These are phyloP conservation scores for Musa acuminata DNA, from an alignment of 176 grass and related monocot species.

Conservation along the genomic window DNA sequence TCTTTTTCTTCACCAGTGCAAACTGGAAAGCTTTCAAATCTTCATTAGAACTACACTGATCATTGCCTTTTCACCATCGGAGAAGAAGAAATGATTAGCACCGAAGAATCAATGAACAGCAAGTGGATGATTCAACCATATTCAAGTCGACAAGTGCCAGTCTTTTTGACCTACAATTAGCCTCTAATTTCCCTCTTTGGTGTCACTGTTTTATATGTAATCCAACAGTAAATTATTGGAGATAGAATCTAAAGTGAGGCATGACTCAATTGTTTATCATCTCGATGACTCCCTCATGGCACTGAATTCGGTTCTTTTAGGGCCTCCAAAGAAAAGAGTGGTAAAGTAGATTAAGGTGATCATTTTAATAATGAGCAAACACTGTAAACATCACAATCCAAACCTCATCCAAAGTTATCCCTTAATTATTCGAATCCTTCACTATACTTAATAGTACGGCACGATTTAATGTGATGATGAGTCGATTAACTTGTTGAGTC, in stretches of 20 bases:
- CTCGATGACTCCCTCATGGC: not conserved
- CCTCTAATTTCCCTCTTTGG: not conserved
- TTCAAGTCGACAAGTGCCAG: not conserved
- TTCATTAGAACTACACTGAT: no score
- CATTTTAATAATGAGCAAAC: not conserved
- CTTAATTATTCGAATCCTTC: no score
- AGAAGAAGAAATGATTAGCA: not conserved
- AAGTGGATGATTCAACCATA: not conserved
- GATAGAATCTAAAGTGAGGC: not conserved
- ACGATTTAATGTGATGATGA: no score
- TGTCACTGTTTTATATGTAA: not conserved
- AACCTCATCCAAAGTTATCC: slow-evolving; percentile 1
- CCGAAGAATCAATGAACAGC: not conserved
- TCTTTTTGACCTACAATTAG: not conserved
- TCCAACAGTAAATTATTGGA: not conserved
- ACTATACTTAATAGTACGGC: no score
- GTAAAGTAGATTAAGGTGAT: not conserved
- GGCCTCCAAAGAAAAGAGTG: not conserved
- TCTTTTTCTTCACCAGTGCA: no score
- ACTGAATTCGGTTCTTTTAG: not conserved
- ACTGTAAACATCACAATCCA: not conserved
- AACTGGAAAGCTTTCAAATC: no score
- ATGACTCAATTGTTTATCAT: not conserved
- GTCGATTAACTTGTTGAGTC: no score
- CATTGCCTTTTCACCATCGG: no score